Conservation (phyloP, 1,284 basidiomycete genomes). For the Salmacisia buchloeana region DNA sequence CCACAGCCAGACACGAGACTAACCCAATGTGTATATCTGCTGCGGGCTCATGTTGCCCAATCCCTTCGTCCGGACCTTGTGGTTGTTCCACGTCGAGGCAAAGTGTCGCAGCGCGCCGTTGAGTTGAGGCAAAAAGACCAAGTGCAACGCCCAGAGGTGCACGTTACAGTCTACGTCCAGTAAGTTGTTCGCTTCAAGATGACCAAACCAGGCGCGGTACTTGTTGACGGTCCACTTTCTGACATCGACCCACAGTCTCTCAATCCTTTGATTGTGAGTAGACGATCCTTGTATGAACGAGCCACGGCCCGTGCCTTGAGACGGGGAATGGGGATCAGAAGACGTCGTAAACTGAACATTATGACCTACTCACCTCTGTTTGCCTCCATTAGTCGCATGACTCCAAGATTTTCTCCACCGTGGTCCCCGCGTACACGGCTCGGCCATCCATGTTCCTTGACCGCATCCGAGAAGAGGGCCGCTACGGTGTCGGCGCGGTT, state of each 20-base stretch:
- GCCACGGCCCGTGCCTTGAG: constrained; percentile 17
- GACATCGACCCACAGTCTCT: constrained; percentile 53
- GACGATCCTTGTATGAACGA: constrained; percentile 54
- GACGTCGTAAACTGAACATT: background rate
- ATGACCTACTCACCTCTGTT: constrained; percentile 18
- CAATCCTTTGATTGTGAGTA: constrained; percentile 53
- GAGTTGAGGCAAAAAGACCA: constrained; percentile 53
- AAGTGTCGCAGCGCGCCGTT: constrained; percentile 53
- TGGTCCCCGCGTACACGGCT: constrained; percentile 52
- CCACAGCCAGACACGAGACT: too few species aligned
- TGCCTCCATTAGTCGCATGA: constrained; percentile 46
- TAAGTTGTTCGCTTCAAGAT: constrained; percentile 1
- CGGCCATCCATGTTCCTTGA: constrained; percentile 48
- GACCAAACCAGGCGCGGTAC: constrained; percentile 8
- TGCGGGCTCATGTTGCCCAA: background rate
- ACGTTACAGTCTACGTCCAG: constrained; percentile 44
- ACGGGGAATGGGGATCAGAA: background rate
- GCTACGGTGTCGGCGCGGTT: constrained; percentile 54
- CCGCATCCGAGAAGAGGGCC: constrained; percentile 48
- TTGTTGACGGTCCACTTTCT: constrained; percentile 6
- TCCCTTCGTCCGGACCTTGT: constrained; percentile 22
- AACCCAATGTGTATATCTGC: constrained; percentile 2
- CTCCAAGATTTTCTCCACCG: constrained; percentile 52
- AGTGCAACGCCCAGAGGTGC: constrained; percentile 56
- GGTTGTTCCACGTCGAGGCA: constrained; percentile 52